Evolutionary conservation across 306 rosid species (phyloP).

Genomic region (Ceratonia siliqua): DNA sequence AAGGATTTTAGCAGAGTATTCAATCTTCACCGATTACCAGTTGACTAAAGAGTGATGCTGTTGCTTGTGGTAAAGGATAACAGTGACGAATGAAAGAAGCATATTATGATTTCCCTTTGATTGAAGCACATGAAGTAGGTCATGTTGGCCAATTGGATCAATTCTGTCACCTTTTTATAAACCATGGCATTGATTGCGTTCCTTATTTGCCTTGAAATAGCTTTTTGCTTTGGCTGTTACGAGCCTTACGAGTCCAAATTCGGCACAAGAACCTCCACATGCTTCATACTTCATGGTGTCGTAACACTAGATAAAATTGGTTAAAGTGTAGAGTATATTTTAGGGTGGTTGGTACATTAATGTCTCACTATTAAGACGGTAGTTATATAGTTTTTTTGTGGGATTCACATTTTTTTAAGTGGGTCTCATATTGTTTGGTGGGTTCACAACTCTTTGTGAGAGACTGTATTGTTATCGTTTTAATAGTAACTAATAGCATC

Average conservation of each 20-base stretch:
- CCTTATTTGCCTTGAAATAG: background rate
- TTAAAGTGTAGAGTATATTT: too few species aligned
- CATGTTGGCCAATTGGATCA: background rate
- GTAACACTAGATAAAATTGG: too few species aligned
- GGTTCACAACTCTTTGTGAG: too few species aligned
- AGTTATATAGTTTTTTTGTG: too few species aligned
- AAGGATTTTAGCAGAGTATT: background rate
- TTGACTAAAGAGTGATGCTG: slow-evolving; percentile 25
- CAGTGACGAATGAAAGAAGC: slow-evolving; percentile 22
- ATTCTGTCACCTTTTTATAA: background rate
- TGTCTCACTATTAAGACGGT: too few species aligned
- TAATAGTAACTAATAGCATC: too few species aligned
- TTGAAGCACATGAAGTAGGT: slow-evolving; percentile 6
- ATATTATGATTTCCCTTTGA: slow-evolving; percentile 9
- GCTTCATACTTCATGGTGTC: too few species aligned
- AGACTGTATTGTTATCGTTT: too few species aligned
- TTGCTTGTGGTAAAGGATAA: slow-evolving; percentile 50
- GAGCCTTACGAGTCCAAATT: background rate
- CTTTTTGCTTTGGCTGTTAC: background rate
- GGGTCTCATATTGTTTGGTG: too few species aligned
- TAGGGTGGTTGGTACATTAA: too few species aligned
- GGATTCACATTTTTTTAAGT: too few species aligned
- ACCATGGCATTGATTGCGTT: background rate
- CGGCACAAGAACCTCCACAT: background rate
- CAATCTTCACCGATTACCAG: background rate